phyloP scores from a whole-genome alignment of 192 early-diverging fungal species.

The Coemansia sp. region DNA sequence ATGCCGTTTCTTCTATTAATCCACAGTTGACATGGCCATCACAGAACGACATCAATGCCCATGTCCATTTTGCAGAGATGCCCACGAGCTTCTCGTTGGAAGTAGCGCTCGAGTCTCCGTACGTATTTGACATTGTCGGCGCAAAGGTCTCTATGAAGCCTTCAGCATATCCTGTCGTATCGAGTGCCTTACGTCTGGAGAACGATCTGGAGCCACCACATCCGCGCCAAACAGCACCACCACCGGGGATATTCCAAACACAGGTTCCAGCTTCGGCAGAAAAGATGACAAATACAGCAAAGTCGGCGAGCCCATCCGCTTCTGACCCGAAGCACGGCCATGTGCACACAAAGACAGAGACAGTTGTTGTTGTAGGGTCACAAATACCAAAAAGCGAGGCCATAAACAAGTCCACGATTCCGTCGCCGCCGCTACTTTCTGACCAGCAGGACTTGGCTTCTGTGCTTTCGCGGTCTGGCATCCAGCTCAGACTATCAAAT shows the following conservation, averaged over 20 bases:
- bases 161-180: background rate
- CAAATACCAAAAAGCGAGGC: background rate
- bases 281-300: background rate
- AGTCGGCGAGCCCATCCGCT: background rate
- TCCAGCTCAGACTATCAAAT: background rate
- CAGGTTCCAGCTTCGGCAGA: background rate
- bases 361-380: constrained; percentile 2
- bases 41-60: background rate
- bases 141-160: constrained; percentile 9
- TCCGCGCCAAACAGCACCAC: background rate
- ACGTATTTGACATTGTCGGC: constrained; percentile 19
- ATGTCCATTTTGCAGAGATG: background rate
- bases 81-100: background rate
- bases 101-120: constrained; percentile 5
- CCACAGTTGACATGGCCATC: background rate
- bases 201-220: background rate
- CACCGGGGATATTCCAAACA: constrained; percentile 5
- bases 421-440: background rate
- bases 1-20: background rate
- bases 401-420: background rate
- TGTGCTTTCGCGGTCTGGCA: background rate
- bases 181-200: constrained; percentile 3
- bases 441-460: background rate
- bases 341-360: constrained; percentile 2
- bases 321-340: background rate